A percentile compares a stretch with the other conserved stretches of the same genome.
These are phyloP conservation scores for Aspergillus avenaceus DNA, from an alignment of 495 filamentous ascomycete genomes.

Conservation along the genomic window DNA sequence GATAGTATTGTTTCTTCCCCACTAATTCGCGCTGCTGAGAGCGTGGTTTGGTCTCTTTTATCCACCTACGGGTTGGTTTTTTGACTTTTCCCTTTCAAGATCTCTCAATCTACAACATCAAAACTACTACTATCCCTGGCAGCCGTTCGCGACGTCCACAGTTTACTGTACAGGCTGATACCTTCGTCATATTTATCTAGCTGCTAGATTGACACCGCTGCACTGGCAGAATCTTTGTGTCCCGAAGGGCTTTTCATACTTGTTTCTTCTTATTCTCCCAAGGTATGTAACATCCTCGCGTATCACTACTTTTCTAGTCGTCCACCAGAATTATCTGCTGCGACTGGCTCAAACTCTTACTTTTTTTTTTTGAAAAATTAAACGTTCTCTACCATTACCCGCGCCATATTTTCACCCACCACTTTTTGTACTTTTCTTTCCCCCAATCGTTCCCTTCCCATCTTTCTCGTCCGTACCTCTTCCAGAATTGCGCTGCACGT, in stretches of 20 bases:
- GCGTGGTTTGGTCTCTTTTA: slow-evolving; percentile 13
- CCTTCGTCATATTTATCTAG: too few relatives aligned
- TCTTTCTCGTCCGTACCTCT: slow-evolving; percentile 11
- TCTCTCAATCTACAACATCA: slow-evolving; percentile 13
- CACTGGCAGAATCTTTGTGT: too few relatives aligned
- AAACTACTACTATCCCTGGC: slow-evolving; percentile 32
- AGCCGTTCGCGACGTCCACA: slow-evolving; percentile 19
- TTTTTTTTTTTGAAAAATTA: too few relatives aligned
- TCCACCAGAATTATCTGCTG: background rate
- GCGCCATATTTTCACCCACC: background rate
- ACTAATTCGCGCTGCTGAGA: background rate
- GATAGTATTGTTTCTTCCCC: background rate
- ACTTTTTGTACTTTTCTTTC: background rate
- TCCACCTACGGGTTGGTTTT: slow-evolving; percentile 19
- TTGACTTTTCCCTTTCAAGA: slow-evolving; percentile 24
- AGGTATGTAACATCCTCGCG: background rate
- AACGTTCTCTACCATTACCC: background rate
- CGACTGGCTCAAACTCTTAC: too few relatives aligned
- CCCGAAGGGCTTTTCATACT: too few relatives aligned
- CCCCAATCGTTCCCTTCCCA: background rate
- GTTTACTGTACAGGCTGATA: slow-evolving; percentile 5
- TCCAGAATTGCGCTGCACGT: slow-evolving; percentile 26
- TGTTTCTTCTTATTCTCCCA: background rate
- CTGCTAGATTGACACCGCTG: too few relatives aligned
- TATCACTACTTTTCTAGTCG: background rate